These are phyloP conservation scores for Raphanus raphanistrum DNA, from an alignment of 345 rosid species.

Conservation along the genomic window DNA sequence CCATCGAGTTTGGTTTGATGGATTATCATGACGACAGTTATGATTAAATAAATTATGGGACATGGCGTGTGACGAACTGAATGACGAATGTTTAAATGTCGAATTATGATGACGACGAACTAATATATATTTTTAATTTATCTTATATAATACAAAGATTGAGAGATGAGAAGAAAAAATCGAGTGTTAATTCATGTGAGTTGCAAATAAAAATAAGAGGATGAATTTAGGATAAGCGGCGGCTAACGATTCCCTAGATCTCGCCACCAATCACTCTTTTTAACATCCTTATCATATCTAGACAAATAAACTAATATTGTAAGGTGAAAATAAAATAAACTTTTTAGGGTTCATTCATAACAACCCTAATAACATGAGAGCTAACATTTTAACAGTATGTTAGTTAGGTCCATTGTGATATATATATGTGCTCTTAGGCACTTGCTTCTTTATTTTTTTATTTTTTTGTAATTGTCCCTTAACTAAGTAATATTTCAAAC, in stretches of 20 bases:
- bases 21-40: constrained; percentile 22
- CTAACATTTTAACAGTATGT: background rate
- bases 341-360: constrained; percentile 10
- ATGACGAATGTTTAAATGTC: constrained; percentile 15
- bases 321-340: background rate
- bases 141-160: background rate
- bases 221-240: constrained; percentile 25
- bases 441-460: background rate
- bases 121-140: background rate
- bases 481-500: background rate
- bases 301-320: background rate
- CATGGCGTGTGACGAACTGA: constrained; percentile 24
- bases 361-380: constrained; percentile 15
- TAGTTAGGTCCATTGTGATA: constrained; percentile 8
- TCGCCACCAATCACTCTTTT: constrained; percentile 40
- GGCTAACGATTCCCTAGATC: constrained; percentile 38
- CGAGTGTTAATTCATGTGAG: background rate
- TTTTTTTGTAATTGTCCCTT: background rate
- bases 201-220: constrained; percentile 3
- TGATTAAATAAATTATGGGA: background rate
- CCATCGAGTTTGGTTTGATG: constrained; percentile 30
- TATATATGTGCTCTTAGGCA: background rate
- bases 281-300: background rate
- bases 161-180: background rate
- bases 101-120: background rate